phyloP scores from a whole-genome alignment of 2,329 filamentous ascomycete genomes.

The Apiospora arundinis region DNA sequence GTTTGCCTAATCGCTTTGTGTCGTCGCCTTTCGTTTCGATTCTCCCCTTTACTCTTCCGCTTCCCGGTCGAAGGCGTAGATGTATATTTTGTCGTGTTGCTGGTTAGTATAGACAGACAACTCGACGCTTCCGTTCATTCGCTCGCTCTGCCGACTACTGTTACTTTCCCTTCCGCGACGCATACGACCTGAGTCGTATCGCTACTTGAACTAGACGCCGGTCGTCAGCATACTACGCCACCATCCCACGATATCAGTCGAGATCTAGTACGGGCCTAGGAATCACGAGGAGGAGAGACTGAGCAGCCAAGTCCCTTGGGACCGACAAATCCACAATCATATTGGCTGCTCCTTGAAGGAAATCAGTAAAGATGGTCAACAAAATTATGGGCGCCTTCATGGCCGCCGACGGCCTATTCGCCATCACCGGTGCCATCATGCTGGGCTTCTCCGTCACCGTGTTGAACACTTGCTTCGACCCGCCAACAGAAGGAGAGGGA shows the following conservation, averaged over 20 bases:
- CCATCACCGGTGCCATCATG: conserved; percentile 59
- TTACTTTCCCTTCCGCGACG: neutral
- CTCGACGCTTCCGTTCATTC: conserved; percentile 18
- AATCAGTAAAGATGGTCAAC: conserved; percentile 54
- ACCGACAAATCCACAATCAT: neutral
- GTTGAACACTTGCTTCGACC: conserved; percentile 51
- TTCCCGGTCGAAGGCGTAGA: conserved; percentile 22
- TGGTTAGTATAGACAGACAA: conserved; percentile 6
- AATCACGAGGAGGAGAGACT: conserved; percentile 28
- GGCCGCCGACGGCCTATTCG: conserved; percentile 56
- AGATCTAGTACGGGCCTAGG: conserved; percentile 22
- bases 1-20: conserved; percentile 12
- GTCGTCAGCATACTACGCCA: conserved; percentile 40
- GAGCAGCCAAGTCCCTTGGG: conserved; percentile 7
- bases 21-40: conserved; percentile 20
- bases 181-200: neutral
- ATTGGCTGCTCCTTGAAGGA: conserved; percentile 16
- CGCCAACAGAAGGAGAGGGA: conserved; percentile 51
- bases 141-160: neutral
- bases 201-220: conserved; percentile 43
- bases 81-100: conserved; percentile 19
- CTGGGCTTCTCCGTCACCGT: conserved; percentile 62
- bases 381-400: conserved; percentile 59
- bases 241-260: neutral
- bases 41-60: conserved; percentile 30